Conservation (phyloP, 768 basidiomycete genomes). For the Amanita fuliginea region DNA sequence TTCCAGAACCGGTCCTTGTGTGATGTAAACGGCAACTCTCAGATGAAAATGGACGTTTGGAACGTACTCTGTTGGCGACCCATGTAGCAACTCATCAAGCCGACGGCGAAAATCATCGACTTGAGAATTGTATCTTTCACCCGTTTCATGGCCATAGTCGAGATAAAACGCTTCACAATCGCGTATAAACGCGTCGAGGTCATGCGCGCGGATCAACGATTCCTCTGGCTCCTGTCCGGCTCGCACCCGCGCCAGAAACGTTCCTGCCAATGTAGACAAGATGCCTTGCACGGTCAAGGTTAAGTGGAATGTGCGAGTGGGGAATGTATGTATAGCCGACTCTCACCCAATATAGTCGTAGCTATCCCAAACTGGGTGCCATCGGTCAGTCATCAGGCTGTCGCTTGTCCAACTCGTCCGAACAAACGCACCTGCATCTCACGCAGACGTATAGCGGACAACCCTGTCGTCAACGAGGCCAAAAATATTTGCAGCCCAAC, state of each 20-base stretch:
- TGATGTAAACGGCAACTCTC: too few relatives aligned
- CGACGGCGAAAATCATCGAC: slow-evolving; percentile 24
- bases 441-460: slow-evolving; percentile 37
- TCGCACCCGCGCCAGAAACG: slow-evolving; percentile 59
- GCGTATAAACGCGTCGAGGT: slow-evolving; percentile 58
- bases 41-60: too few relatives aligned
- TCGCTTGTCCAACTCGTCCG: neutral
- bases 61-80: too few relatives aligned
- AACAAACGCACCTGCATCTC: slow-evolving; percentile 24
- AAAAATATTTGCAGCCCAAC: slow-evolving; percentile 55
- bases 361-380: slow-evolving; percentile 21
- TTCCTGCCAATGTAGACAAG: slow-evolving; percentile 56
- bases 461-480: slow-evolving; percentile 56
- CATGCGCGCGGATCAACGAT: slow-evolving; percentile 43
- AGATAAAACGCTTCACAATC: slow-evolving; percentile 46
- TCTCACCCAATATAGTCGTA: slow-evolving; percentile 27
- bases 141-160: slow-evolving; percentile 38
- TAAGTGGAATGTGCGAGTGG: too few relatives aligned
- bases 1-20: too few relatives aligned
- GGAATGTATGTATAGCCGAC: too few relatives aligned
- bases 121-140: slow-evolving; percentile 23
- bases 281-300: slow-evolving; percentile 28
- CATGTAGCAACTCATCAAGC: slow-evolving; percentile 32
- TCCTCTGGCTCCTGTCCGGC: slow-evolving; percentile 63
- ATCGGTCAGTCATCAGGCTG: neutral